phyloP scores from a whole-genome alignment of 2,329 filamentous ascomycete genomes.

The Emmonsiellopsis sp. region DNA sequence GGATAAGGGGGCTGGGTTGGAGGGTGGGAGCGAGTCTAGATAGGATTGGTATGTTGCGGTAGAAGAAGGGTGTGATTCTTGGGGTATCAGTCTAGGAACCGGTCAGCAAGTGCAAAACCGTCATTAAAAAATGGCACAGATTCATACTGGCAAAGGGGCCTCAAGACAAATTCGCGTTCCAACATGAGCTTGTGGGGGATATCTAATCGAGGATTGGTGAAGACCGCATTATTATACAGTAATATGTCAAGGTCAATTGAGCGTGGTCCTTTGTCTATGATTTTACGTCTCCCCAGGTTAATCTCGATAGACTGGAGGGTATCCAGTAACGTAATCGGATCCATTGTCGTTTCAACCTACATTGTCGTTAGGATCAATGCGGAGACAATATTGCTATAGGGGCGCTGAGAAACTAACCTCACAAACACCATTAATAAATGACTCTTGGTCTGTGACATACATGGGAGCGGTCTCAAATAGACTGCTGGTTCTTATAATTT shows the following conservation, averaged over 20 bases:
- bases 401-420: conserved; percentile 52
- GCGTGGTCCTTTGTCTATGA: conserved; percentile 85
- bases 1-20: conserved; percentile 26
- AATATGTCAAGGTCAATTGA: conserved; percentile 93
- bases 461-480: conserved; percentile 94
- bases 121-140: conserved; percentile 8
- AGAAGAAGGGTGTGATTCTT: conserved; percentile 24
- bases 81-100: conserved; percentile 30
- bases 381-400: conserved; percentile 3
- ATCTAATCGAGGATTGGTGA: conserved; percentile 63
- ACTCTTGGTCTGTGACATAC: conserved; percentile 84
- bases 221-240: conserved; percentile 59
- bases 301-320: conserved; percentile 76
- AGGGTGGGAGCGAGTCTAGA: conserved; percentile 25
- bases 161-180: conserved; percentile 87
- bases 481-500: conserved; percentile 68
- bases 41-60: conserved; percentile 26
- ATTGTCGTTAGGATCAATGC: neutral
- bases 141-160: conserved; percentile 56
- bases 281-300: conserved; percentile 66
- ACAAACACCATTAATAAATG: conserved; percentile 86
- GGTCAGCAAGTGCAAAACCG: neutral
- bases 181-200: conserved; percentile 78
- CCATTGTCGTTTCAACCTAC: conserved; percentile 70
- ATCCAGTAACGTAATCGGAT: conserved; percentile 67